phyloP scores from a whole-genome alignment of 2,329 filamentous ascomycete species.

The Keithomyces neogunnii region DNA sequence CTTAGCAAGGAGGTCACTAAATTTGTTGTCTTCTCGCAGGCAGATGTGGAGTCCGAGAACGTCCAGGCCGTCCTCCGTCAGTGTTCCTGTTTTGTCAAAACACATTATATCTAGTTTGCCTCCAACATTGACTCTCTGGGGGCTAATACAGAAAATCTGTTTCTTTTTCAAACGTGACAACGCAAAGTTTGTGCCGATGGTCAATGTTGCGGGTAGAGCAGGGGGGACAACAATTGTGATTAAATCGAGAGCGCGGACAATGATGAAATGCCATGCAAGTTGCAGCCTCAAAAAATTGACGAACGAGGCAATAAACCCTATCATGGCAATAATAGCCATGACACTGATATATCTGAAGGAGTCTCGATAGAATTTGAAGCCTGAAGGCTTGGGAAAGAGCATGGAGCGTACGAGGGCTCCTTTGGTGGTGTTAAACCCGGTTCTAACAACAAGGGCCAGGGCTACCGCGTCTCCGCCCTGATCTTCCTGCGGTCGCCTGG shows the following conservation, averaged over 20 bases:
- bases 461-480: constrained; percentile 82
- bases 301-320: constrained; percentile 87
- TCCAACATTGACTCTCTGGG: constrained; percentile 91
- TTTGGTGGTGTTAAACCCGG: constrained; percentile 96
- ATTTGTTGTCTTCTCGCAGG: constrained; percentile 50
- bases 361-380: constrained; percentile 97
- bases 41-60: constrained; percentile 82
- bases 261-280: constrained; percentile 80
- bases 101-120: constrained; percentile 95
- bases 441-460: constrained; percentile 84
- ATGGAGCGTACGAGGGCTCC: constrained; percentile 92
- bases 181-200: constrained; percentile 95
- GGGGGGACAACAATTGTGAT: constrained; percentile 98
- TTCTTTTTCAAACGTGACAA: constrained; percentile 77
- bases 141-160: constrained; percentile 95
- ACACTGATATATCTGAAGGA: constrained; percentile 97
- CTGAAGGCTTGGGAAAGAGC: constrained; percentile 96
- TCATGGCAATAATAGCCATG: constrained; percentile 76
- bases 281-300: constrained; percentile 84
- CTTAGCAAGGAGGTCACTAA: constrained; percentile 69
- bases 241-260: constrained; percentile 84
- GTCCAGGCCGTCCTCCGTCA: constrained; percentile 93
- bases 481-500: constrained; percentile 78
- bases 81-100: constrained; percentile 97
- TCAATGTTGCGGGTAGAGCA: constrained; percentile 86